Conservation (phyloP, 441 rosid species). For the Corymbia calophylla region DNA sequence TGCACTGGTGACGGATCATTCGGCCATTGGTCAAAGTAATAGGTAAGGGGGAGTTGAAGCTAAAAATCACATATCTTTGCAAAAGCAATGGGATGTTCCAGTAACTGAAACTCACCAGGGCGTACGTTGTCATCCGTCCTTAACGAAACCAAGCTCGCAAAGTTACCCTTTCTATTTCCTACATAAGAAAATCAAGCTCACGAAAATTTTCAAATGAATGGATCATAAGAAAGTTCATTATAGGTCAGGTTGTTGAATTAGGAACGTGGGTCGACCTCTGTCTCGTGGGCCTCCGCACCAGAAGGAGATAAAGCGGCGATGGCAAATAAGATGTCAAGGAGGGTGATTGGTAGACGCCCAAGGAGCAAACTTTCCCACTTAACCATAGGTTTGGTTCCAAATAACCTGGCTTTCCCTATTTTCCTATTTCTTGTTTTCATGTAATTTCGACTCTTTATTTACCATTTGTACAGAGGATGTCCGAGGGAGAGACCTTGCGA, state of each 20-base stretch:
- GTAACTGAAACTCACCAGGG: neutral
- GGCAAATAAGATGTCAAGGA: neutral
- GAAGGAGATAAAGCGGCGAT: neutral
- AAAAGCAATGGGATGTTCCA: neutral
- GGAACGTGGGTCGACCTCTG: neutral
- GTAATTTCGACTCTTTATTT: neutral
- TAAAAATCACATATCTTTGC: neutral
- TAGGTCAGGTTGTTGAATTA: accelerated
- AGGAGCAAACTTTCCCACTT: neutral
- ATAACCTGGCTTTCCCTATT: neutral
- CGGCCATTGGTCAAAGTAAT: neutral
- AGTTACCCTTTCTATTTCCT: neutral
- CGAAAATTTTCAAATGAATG: neutral
- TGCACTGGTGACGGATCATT: accelerated
- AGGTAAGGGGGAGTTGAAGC: neutral
- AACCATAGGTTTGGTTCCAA: neutral
- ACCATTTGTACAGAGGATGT: neutral
- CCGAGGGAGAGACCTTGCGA: neutral
- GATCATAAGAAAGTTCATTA: neutral
- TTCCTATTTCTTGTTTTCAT: neutral
- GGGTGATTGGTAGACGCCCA: neutral
- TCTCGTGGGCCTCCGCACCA: neutral
- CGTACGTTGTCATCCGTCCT: neutral
- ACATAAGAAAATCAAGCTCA: neutral
- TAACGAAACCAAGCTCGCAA: neutral